These are phyloP conservation scores for Phlebopus sp. DNA, from an alignment of 1,284 basidiomycete genomes.

Conservation along the genomic window DNA sequence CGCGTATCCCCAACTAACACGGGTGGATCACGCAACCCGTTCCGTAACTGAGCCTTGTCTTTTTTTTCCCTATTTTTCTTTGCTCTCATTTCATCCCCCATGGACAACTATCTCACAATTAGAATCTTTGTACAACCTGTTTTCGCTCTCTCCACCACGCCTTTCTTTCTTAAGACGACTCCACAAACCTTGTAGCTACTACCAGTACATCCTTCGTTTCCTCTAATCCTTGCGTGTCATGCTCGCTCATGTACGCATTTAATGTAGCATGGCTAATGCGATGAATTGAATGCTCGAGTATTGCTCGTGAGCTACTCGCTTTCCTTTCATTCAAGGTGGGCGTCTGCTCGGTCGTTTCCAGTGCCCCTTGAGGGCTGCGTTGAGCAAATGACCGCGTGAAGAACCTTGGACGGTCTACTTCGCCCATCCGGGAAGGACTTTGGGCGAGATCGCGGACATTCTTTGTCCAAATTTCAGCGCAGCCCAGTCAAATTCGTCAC, in stretches of 20 bases:
- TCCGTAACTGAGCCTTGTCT: constrained; percentile 35
- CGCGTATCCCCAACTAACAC: constrained; percentile 37
- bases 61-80: constrained; percentile 9
- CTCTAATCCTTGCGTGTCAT: constrained; percentile 12
- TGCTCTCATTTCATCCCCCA: constrained; percentile 2
- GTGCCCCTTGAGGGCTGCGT: too few relatives aligned
- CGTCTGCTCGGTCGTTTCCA: neutral
- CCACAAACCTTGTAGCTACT: constrained; percentile 29
- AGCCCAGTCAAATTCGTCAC: constrained; percentile 2
- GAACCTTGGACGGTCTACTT: neutral
- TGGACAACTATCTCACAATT: constrained; percentile 2
- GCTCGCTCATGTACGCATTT: constrained; percentile 13
- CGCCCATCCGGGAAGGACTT: constrained; percentile 5
- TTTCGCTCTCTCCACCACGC: constrained; percentile 5
- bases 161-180: constrained; percentile 3
- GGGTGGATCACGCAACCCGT: constrained; percentile 49
- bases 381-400: constrained; percentile 30
- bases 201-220: constrained; percentile 5
- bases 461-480: constrained; percentile 10
- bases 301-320: constrained; percentile 12
- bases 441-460: constrained; percentile 15
- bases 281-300: neutral
- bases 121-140: constrained; percentile 4
- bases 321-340: constrained; percentile 5
- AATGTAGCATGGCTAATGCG: constrained; percentile 22